Evolutionary conservation across 2,329 filamentous ascomycete genomes (phyloP).

Genomic region (Myriosclerotinia curreyana): DNA sequence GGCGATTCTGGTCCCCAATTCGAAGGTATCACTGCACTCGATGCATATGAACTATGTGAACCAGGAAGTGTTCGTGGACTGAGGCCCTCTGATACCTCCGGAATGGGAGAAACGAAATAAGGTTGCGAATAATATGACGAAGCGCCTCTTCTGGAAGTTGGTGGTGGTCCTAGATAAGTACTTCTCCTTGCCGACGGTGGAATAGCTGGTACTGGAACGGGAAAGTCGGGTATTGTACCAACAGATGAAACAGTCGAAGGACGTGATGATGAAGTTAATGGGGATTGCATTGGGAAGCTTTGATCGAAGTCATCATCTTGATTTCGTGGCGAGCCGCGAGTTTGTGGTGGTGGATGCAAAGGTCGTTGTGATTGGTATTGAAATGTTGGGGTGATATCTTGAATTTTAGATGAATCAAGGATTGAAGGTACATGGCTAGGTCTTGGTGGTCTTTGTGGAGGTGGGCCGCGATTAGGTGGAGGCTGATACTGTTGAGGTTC

Average conservation of each 20-base stretch:
- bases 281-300: conserved; percentile 35
- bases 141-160: conserved; percentile 56
- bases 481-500: conserved; percentile 47
- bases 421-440: conserved; percentile 60
- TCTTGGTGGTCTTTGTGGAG: conserved; percentile 58
- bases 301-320: conserved; percentile 17
- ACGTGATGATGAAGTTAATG: conserved; percentile 51
- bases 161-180: conserved; percentile 57
- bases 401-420: conserved; percentile 53
- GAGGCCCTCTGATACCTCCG: conserved; percentile 53
- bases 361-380: conserved; percentile 40
- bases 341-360: conserved; percentile 39
- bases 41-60: conserved; percentile 65
- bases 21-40: conserved; percentile 69
- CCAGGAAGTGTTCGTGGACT: conserved; percentile 48
- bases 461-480: conserved; percentile 49
- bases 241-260: conserved; percentile 53
- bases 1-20: conserved; percentile 54
- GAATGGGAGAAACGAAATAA: conserved; percentile 72
- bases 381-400: conserved; percentile 56
- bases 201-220: conserved; percentile 31
- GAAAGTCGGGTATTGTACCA: conserved; percentile 56
- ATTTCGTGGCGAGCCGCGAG: conserved; percentile 27
- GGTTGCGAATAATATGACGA: conserved; percentile 64
- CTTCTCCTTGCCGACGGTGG: conserved; percentile 45